Conservation (phyloP, 768 basidiomycete species). For the Lactarius sp. region DNA sequence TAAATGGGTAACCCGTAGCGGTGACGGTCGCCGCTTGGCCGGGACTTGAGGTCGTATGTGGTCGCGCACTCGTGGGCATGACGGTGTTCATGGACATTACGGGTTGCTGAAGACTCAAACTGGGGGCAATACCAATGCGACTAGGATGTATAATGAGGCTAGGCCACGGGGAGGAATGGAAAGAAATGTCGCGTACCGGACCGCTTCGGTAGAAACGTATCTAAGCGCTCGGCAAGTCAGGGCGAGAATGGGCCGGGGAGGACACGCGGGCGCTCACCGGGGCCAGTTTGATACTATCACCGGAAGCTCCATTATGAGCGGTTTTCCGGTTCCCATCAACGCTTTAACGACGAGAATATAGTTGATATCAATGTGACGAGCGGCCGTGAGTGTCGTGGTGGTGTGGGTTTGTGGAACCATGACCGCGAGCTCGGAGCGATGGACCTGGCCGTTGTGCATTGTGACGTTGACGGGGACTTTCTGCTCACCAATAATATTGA, state of each 20-base stretch:
- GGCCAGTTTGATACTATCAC: constrained; percentile 85
- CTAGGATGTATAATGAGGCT: constrained; percentile 29
- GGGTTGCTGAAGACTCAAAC: constrained; percentile 31
- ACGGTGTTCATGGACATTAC: constrained; percentile 7
- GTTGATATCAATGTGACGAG: constrained; percentile 79
- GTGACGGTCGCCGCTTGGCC: constrained; percentile 12
- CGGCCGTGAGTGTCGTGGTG: constrained; percentile 75
- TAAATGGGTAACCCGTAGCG: not conserved
- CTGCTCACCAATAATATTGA: constrained; percentile 57
- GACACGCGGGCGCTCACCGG: constrained; percentile 43
- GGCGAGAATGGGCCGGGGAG: not conserved
- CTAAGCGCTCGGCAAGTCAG: constrained; percentile 36
- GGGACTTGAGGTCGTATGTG: not conserved
- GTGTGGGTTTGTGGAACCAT: constrained; percentile 68
- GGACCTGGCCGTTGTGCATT: constrained; percentile 65
- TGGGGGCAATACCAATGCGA: constrained; percentile 47
- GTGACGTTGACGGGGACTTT: constrained; percentile 69
- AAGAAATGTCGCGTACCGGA: constrained; percentile 35
- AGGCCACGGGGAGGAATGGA: not conserved
- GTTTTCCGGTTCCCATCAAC: constrained; percentile 61
- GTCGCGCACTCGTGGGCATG: constrained; percentile 12
- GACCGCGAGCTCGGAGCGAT: constrained; percentile 69
- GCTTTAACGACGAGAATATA: constrained; percentile 77
- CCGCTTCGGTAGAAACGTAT: constrained; percentile 65
- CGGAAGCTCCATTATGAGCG: constrained; percentile 67